Percentiles rank a stretch among this genome's conserved stretches.
phyloP scores from a whole-genome alignment of 177 flowering plant genomes.

The Tripterygium wilfordii region DNA sequence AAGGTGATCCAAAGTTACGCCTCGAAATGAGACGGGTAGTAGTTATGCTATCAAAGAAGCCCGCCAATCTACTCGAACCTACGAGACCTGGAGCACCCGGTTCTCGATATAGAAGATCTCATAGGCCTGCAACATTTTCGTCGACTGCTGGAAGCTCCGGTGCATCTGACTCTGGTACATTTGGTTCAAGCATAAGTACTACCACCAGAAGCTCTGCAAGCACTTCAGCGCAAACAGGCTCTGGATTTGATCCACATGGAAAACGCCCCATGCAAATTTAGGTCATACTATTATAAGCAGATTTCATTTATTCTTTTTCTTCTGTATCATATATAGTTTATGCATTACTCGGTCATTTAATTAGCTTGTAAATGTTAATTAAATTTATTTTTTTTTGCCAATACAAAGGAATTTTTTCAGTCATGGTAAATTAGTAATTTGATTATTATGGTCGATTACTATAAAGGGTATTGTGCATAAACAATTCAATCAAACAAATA shows the following conservation, averaged over 20 bases:
- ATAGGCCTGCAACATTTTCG: background rate
- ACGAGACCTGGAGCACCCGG: conserved; percentile 56
- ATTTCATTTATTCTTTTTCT: background rate
- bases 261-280: conserved; percentile 39
- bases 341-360: too few relatives aligned
- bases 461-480: too few relatives aligned
- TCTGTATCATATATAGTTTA: too few relatives aligned
- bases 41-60: conserved; percentile 52
- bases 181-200: conserved; percentile 18
- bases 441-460: too few relatives aligned
- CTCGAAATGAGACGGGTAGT: conserved; percentile 68
- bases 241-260: conserved; percentile 21
- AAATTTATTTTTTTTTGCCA: too few relatives aligned
- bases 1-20: conserved; percentile 57
- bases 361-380: too few relatives aligned
- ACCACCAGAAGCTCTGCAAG: conserved; percentile 7
- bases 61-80: conserved; percentile 63
- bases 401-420: too few relatives aligned
- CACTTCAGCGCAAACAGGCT: conserved; percentile 11
- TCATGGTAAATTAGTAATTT: too few relatives aligned
- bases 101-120: conserved; percentile 32
- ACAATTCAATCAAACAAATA: too few relatives aligned
- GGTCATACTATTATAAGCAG: background rate
- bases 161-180: conserved; percentile 17
- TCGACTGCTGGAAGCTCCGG: conserved; percentile 8